Evolutionary conservation across 2,329 filamentous ascomycete genomes (phyloP), one percentile per base, ranked within the genome.

Genomic region (Cercospora sp.): DNA sequence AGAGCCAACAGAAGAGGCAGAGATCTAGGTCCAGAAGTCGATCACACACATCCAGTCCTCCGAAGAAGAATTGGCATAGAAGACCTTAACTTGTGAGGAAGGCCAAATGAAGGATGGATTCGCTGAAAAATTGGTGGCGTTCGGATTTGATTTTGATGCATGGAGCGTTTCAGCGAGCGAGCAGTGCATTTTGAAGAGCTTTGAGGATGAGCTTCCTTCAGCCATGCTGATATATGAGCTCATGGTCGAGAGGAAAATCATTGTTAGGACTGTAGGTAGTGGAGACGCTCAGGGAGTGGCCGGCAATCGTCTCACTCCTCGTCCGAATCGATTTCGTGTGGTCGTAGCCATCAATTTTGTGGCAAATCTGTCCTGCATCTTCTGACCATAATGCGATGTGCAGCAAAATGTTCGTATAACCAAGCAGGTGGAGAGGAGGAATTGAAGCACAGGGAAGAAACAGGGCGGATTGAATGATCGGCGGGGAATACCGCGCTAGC

Each of bases 91-190:
- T 55, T 28, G 24, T 13, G 24, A 26, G 10, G 24, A 55, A 13
- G 16, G 49, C 1, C 49, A 8, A 53, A 26, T 16, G 49, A 7
- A 16, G 5, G 12, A 53, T n/a, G 49, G 1, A 3, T 26, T 28
- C 5, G 24, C 13, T 16, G 13, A 13, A 53, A n/a, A 24, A 13
- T 9, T 6, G 12, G 24, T 16, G 13, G 49, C 28, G 5, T 28
- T 28, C 49, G 5, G 24, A 55, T n/a, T 28, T 5, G 3, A 26
- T 28, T 55, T 53, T 55, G 49, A 55, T 28, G 49, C 24, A 28
- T 28, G 49, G 9, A 59, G 55, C 55, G 55, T 34, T 34, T 21
- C 16, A 59, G 55, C 55, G 55, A 59, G 55, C 28, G 55, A 59
- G 55, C 55, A 37, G 4, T 59, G 28, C 3, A 9, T 37, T 8